Evolutionary conservation across 306 rosid genomes (phyloP), one percentile per base, ranked within the genome.

Genomic region (Corylus avellana): DNA sequence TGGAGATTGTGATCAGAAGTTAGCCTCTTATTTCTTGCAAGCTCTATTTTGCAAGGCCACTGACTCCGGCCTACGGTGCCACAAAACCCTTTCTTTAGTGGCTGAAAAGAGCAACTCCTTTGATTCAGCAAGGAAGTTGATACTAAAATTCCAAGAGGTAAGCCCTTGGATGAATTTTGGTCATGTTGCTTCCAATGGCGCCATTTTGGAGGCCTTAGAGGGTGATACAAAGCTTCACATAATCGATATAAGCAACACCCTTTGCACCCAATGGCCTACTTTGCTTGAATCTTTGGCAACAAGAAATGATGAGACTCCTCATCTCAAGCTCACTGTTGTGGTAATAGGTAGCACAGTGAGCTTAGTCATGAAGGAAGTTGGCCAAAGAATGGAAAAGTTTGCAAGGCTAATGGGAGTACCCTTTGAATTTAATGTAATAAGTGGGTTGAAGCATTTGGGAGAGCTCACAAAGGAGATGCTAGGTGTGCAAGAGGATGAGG

Each of bases 151-250:
- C 32, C 98, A 94, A 32, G 98, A 94, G 84, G 91, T 87, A 1
- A 92, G 94, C 62, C 98, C 97, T 0, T 94, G 98, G 97, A 94
- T 90, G 2, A 94, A 96, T 6, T 94, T 94, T 16, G 98, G 98
- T 11, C 98, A 94, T 17, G 98, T 94, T 0, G 98, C 97, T 5
- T 88, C 96, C 3, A 94, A 94, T 68, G 98, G 96, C 1, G 94
- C 94, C 0, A 90, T 92, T 22, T 62, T 94, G 49, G 98, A 94
- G 66, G 97, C 97, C 72, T 84, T 94, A 2, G 98, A 94, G 16
- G 94, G 97, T 0, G 94, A 92, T 62, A 55, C 86, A 1, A 91
- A 85, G 4, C 90, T 91, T 35, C 97, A 93, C 73, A 93, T 93
- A 80, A 81, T 92, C 70, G 97, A 92, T 22, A 75, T 93, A 46